These are phyloP conservation scores for Themeda triandra DNA, from an alignment of 176 grass and related monocot species.

Conservation along the genomic window DNA sequence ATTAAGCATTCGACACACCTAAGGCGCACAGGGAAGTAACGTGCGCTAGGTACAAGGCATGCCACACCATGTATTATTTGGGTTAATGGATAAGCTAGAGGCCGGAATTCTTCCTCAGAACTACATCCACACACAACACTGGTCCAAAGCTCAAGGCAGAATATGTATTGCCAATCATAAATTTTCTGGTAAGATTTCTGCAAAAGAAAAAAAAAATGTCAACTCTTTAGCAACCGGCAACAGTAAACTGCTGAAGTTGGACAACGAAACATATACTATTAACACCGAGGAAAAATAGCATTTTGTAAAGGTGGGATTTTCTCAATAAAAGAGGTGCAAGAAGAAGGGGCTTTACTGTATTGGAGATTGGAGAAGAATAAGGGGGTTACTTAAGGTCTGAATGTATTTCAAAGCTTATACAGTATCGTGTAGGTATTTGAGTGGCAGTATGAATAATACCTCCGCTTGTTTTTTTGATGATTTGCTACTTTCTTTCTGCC, in stretches of 20 bases:
- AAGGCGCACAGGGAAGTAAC: slow-evolving; percentile 80
- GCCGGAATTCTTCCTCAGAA: slow-evolving; percentile 62
- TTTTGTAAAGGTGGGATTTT: not conserved
- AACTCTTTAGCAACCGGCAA: slow-evolving; percentile 9
- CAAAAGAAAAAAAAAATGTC: slow-evolving; percentile 31
- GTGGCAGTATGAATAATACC: slow-evolving; percentile 34
- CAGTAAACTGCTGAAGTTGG: not conserved
- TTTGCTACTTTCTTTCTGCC: slow-evolving; percentile 68
- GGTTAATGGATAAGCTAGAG: slow-evolving; percentile 80
- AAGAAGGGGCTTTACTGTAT: not conserved
- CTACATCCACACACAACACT: slow-evolving; percentile 65
- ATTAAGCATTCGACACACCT: slow-evolving; percentile 87
- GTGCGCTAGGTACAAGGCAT: slow-evolving; percentile 69
- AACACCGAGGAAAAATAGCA: not conserved
- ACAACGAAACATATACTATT: no score
- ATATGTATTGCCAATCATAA: slow-evolving; percentile 73
- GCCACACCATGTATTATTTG: slow-evolving; percentile 91
- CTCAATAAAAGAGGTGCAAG: not conserved
- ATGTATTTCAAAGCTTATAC: not conserved
- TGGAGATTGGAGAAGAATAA: not conserved
- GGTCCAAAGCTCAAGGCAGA: slow-evolving; percentile 95
- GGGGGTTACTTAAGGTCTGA: not conserved
- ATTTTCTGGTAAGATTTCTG: slow-evolving; percentile 66
- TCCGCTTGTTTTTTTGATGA: slow-evolving; percentile 61
- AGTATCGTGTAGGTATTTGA: not conserved